phyloP scores from a whole-genome alignment of 805 yeast genomes.

The Yarrowia hollandica region DNA sequence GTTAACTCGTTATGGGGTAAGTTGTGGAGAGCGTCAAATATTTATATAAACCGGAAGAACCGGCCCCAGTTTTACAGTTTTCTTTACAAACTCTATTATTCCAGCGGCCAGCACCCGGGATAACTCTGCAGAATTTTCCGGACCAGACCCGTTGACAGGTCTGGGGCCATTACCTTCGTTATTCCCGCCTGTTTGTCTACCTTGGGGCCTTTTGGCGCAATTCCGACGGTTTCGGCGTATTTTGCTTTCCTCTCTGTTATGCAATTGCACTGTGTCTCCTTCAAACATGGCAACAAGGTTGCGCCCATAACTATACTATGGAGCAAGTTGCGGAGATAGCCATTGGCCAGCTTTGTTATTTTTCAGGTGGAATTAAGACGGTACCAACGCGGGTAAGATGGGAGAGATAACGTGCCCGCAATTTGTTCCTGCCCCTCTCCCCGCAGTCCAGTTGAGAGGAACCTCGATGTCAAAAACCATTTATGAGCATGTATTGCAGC shows the following conservation, averaged over 20 bases:
- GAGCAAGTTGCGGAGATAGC: constrained; percentile 29
- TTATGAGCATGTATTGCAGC: neutral
- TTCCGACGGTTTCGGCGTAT: neutral
- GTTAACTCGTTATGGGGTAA: constrained; percentile 25
- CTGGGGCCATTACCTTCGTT: neutral
- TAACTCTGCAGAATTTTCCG: constrained; percentile 28
- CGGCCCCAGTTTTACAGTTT: constrained; percentile 29
- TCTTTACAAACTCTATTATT: neutral
- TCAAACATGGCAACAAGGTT: constrained; percentile 16
- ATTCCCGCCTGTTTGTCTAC: neutral
- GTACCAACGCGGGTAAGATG: neutral
- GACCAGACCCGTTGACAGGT: neutral
- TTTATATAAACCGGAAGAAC: constrained; percentile 29
- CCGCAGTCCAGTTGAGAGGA: neutral
- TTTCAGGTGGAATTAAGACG: neutral
- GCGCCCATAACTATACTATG: constrained; percentile 24
- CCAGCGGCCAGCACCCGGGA: constrained; percentile 27
- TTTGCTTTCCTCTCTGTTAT: neutral
- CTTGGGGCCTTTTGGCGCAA: neutral
- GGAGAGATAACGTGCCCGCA: neutral
- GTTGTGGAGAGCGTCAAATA: constrained; percentile 28
- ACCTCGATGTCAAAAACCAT: too few species aligned
- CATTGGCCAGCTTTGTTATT: neutral
- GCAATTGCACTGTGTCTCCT: constrained; percentile 6
- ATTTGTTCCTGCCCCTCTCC: neutral